Base-by-base conservation (phyloP, 1,284 basidiomycete genomes). In the Hymenochaete sp. region DNA sequence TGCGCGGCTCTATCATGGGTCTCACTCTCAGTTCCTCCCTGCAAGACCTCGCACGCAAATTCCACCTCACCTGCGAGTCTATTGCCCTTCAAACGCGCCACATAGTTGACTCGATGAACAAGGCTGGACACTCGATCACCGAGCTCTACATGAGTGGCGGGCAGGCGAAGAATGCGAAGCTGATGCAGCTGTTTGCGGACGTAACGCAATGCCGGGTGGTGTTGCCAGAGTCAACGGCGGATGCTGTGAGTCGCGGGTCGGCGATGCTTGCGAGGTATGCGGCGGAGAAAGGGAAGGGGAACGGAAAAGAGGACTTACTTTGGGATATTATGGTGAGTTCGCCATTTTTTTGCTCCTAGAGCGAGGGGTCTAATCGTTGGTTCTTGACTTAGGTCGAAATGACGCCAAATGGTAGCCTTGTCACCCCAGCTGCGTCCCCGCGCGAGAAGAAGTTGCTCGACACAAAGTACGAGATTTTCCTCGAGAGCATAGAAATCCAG, bases 61-160 rank as follows among this genome's bases (percentile, higher is more conserved):
- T 96, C 68, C 82, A 91, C 57, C 77, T 92, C 38, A 89, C 93
- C 0, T 79, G 97, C 39, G 92, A 97, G 68, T 82, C 92, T 8
- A 95, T 98, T 62, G 89, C 92, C 4, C 77, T 98, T 16, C 95
- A 98, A 64, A 98, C 93, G 9, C 74, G 88, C 3, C 95, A 98
- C 65, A 98, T 98, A 61, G 72, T 98, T 46, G 88, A 93, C 58
- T 76, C 80, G 56, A 88, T 98, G 77, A 97, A 98, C 65, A 63
- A 59, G 13, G 75, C 81, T 31, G 95, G 95, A 0, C 95, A 98
- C 65, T 60, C 70, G 26, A 86, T 98, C 57, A 75, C 76, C 45
- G 77, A 81, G 25, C 85, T 98, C 61, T 97, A 93, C 70, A 88
- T 98, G 79, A 84, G 79, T 31, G 89, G 89, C 39, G 84, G 89